Base-by-base conservation (phyloP, 2,329 filamentous ascomycete species). In the Aspergillus persii region DNA sequence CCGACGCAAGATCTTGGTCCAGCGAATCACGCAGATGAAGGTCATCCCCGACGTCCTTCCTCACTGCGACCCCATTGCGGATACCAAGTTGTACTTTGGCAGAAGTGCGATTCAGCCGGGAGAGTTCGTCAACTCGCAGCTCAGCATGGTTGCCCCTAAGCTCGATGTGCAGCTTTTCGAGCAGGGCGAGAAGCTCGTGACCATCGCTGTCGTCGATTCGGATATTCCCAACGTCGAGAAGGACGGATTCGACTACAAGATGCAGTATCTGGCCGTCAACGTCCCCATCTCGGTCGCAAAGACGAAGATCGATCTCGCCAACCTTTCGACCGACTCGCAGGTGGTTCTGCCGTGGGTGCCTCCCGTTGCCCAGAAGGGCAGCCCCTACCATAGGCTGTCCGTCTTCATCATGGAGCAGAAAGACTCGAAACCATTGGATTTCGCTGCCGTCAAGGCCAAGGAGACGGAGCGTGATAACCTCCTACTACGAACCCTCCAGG, bases 21-120 rank as follows among this genome's bases (percentile, higher is more conserved):
- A 99, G 81, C 89, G 95, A 72, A 89, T 98, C 70, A 81, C 85
- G 52, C 92, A 96, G 74, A 89, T 98, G 82, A 84, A 88, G 69
- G 87, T 99, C 58, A 85, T 96, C 6, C 95, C 95, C 12, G 95
- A 99, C 75, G 81, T 98, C 27, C 83, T 98, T 3, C 88, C 92
- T 54, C 84, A 88, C 67, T 85, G 97, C 65, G 86, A 94, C 54
- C 90, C 92, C 2, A 83, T 83, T 8, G 86, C 89, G 66, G 91
- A 96, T 66, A 90, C 97, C 57, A 87, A 89, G 69, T 83, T 99
- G 61, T 89, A 86, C 68, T 98, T 97, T 77, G 85, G 86, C 67
- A 83, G 85, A 61, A 84, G 83, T 68, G 86, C 86, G 67, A 81
- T 95, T 30, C 80, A 85, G 29, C 90, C 92, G 3, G 95, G 95